Percentiles rank a stretch among this genome's conserved stretches.
These are phyloP conservation scores for Coelastrella sp. DNA, from an alignment of 139 green algal species.

Conservation along the genomic window DNA sequence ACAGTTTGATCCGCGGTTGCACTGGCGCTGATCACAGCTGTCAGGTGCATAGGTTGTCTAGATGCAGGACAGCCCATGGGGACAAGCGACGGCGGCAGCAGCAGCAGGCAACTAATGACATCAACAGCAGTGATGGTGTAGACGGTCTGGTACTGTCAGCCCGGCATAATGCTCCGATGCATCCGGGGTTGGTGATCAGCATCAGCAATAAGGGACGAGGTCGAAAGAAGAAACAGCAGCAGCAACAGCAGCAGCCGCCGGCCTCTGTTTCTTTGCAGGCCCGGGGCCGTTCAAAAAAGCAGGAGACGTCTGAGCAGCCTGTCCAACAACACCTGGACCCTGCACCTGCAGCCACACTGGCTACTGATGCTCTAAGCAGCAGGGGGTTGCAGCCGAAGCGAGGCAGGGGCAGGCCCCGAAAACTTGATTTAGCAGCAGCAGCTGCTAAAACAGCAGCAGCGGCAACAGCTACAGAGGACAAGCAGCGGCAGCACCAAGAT, in stretches of 20 bases:
- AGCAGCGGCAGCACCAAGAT: not conserved
- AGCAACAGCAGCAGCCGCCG: not conserved
- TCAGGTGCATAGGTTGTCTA: not conserved
- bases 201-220: not conserved
- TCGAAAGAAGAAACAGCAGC: not conserved
- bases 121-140: not conserved
- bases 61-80: not conserved
- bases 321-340: not conserved
- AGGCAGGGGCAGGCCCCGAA: not conserved
- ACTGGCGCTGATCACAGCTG: not conserved
- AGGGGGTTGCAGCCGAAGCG: not conserved
- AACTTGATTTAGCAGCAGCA: not conserved
- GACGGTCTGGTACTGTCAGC: not conserved
- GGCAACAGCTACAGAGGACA: not conserved
- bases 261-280: not conserved
- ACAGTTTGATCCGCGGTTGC: too few species aligned
- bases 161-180: not conserved
- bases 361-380: not conserved
- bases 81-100: not conserved
- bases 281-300: not conserved
- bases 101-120: not conserved
- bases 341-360: not conserved
- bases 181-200: not conserved
- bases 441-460: too few species aligned
- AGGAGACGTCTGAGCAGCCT: not conserved